Evolutionary conservation across 2,329 filamentous ascomycete species (phyloP).

Genomic region (Colletotrichum orchidophilum): DNA sequence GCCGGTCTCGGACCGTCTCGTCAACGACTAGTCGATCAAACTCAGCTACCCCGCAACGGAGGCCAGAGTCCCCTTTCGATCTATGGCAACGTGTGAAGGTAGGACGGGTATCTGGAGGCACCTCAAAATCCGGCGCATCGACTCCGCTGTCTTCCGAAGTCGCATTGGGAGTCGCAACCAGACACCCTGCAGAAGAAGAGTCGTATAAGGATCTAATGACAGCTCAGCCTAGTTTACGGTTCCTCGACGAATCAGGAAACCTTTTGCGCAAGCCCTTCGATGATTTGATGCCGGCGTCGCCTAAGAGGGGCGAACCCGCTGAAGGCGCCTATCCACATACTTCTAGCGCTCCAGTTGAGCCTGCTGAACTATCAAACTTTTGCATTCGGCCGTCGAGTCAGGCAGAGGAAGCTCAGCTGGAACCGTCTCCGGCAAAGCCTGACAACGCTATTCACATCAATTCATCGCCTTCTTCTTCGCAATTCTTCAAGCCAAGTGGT

Average conservation of each 20-base stretch:
- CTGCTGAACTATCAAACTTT: neutral
- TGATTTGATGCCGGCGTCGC: slow-evolving; percentile 37
- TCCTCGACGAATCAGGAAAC: slow-evolving; percentile 52
- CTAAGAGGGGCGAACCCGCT: neutral
- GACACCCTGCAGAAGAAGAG: neutral
- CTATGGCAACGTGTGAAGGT: slow-evolving; percentile 50
- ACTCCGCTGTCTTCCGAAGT: neutral
- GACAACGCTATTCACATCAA: neutral
- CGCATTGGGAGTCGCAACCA: no score
- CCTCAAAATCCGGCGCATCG: neutral
- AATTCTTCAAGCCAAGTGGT: slow-evolving; percentile 1
- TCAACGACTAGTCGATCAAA: slow-evolving; percentile 11
- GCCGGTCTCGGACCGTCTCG: neutral
- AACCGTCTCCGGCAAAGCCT: no score
- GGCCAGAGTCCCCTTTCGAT: slow-evolving; percentile 45
- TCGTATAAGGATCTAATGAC: slow-evolving; percentile 8
- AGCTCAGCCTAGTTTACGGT: slow-evolving; percentile 31
- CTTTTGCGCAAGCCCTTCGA: slow-evolving; percentile 57
- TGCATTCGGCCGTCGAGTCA: neutral
- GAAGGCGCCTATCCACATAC: neutral
- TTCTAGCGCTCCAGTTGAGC: neutral
- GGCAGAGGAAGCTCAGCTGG: neutral
- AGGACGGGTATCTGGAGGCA: slow-evolving; percentile 33
- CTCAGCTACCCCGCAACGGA: slow-evolving; percentile 13
- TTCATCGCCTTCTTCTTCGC: slow-evolving; percentile 5